Conservation (phyloP, 257 asterid species). For the Solanum neorickii region DNA sequence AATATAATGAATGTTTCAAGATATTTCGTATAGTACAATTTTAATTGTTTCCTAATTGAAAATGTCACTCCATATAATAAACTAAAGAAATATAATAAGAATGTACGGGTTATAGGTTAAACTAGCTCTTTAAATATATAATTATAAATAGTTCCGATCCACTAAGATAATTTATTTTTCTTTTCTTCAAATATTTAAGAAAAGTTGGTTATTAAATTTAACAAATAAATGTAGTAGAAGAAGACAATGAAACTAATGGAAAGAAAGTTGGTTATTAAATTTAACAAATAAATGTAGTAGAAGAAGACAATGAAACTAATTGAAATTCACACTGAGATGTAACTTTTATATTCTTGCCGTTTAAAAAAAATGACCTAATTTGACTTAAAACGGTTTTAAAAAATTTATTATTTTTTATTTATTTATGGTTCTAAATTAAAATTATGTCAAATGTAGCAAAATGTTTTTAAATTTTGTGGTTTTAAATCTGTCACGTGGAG, state of each 20-base stretch:
- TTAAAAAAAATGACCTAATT: too few species aligned
- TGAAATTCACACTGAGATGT: not conserved
- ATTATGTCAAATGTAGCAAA: too few species aligned
- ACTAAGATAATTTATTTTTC: too few species aligned
- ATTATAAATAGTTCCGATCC: not conserved
- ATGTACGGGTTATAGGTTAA: not conserved
- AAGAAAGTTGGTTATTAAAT: not conserved
- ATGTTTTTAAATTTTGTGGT: too few species aligned
- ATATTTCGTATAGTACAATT: not conserved
- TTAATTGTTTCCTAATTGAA: not conserved
- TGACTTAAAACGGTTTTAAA: too few species aligned
- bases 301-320: not conserved
- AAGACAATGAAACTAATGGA: not conserved
- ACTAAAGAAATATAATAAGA: not conserved
- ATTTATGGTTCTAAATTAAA: too few species aligned
- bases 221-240: not conserved
- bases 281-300: not conserved
- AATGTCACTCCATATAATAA: not conserved
- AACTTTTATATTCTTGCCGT: rapidly evolving
- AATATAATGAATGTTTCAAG: not conserved
- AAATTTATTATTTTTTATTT: too few species aligned
- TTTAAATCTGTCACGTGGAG: too few species aligned
- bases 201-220: not conserved
- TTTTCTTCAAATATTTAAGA: not conserved
- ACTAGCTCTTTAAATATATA: not conserved